Conservation (phyloP, 805 yeast species). For the Candida hispaniensis region DNA sequence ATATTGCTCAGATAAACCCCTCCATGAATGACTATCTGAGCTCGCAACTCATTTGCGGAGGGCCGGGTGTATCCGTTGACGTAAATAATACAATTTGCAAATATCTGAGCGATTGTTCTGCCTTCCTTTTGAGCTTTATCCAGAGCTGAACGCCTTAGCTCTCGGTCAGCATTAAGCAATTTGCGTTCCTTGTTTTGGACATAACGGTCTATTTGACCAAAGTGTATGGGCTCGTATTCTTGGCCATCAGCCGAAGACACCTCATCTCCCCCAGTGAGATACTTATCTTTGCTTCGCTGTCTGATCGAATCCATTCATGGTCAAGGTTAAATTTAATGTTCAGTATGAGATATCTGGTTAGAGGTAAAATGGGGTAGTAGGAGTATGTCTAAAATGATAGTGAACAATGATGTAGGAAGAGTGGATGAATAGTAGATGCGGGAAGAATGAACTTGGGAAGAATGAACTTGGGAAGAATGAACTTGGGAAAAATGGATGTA, state of each 20-base stretch:
- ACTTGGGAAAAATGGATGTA: too few relatives aligned
- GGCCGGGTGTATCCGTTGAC: slow-evolving; percentile 90
- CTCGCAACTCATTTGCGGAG: slow-evolving; percentile 59
- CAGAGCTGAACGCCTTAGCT: slow-evolving; percentile 42
- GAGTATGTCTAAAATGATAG: too few relatives aligned
- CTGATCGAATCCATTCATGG: too few relatives aligned
- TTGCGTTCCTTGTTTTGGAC: slow-evolving; percentile 43
- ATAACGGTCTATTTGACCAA: slow-evolving; percentile 61
- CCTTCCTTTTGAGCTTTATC: slow-evolving; percentile 23
- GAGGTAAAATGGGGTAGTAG: too few relatives aligned
- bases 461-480: too few relatives aligned
- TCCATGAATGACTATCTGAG: slow-evolving; percentile 63
- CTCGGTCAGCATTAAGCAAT: slow-evolving; percentile 23
- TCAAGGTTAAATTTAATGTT: too few relatives aligned
- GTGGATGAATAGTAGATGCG: too few relatives aligned
- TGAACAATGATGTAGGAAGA: too few relatives aligned
- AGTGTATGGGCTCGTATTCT: slow-evolving; percentile 36
- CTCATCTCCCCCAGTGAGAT: slow-evolving; percentile 15
- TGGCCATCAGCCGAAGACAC: slow-evolving; percentile 22
- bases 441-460: too few relatives aligned
- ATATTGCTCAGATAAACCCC: slow-evolving; percentile 49
- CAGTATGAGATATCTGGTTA: too few relatives aligned
- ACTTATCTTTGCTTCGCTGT: slow-evolving; percentile 9
- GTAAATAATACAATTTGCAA: slow-evolving; percentile 53
- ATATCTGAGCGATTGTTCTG: slow-evolving; percentile 35